Conservation (phyloP, 2,329 filamentous ascomycete genomes). For the Neopestalotiopsis clavispora region DNA sequence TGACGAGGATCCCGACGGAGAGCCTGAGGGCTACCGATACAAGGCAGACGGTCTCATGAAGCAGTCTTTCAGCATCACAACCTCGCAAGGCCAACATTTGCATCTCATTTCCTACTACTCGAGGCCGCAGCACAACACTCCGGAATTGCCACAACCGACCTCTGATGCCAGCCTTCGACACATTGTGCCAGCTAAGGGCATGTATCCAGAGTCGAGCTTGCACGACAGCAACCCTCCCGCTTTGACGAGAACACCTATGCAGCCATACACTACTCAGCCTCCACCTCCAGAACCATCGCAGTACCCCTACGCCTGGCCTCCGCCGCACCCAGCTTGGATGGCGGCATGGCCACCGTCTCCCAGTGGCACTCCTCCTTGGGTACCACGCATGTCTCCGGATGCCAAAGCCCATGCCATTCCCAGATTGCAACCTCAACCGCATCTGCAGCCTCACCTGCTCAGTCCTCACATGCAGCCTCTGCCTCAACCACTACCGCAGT, state of each 20-base stretch:
- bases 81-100: slow-evolving; percentile 83
- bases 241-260: slow-evolving; percentile 77
- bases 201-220: slow-evolving; percentile 96
- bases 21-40: slow-evolving; percentile 90
- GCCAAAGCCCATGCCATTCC: slow-evolving; percentile 27
- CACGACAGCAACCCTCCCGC: slow-evolving; percentile 83
- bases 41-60: slow-evolving; percentile 99
- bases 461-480: slow-evolving; percentile 22
- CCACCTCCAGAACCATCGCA: slow-evolving; percentile 35
- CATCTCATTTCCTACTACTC: slow-evolving; percentile 98
- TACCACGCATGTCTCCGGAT: slow-evolving; percentile 33
- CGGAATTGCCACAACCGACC: slow-evolving; percentile 80
- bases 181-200: slow-evolving; percentile 87
- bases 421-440: slow-evolving; percentile 24
- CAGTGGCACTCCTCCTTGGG: slow-evolving; percentile 45
- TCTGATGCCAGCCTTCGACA: slow-evolving; percentile 79
- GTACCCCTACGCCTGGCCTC: slow-evolving; percentile 45
- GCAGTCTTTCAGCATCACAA: slow-evolving; percentile 99
- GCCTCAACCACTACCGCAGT: slow-evolving; percentile 24
- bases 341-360: slow-evolving; percentile 42
- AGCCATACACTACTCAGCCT: slow-evolving; percentile 43
- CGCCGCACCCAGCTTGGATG: slow-evolving; percentile 38
- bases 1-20: slow-evolving; percentile 84
- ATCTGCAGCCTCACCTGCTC: background rate
- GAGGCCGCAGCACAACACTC: slow-evolving; percentile 73